These are phyloP conservation scores for Colletotrichum aenigma DNA, from an alignment of 2,329 filamentous ascomycete species.

Conservation along the genomic window DNA sequence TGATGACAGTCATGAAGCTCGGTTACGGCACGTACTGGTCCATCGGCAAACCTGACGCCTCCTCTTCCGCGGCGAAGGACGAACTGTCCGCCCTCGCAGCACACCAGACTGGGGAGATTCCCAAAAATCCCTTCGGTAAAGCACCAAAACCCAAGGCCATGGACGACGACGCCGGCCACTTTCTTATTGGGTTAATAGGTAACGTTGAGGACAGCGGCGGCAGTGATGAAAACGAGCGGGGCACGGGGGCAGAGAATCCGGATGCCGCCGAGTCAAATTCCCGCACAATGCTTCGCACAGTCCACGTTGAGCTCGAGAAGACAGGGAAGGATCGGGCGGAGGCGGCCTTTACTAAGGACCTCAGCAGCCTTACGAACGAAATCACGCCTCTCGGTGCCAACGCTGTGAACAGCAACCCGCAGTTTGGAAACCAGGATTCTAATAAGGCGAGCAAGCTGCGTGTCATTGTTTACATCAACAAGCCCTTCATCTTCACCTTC, in stretches of 20 bases:
- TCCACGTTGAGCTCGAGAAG: slow-evolving; percentile 68
- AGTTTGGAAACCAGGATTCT: slow-evolving; percentile 52
- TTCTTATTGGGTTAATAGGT: slow-evolving; percentile 72
- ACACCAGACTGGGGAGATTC: neutral
- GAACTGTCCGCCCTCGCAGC: neutral
- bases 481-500: slow-evolving; percentile 79
- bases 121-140: neutral
- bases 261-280: slow-evolving; percentile 45
- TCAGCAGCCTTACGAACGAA: slow-evolving; percentile 28
- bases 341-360: slow-evolving; percentile 48
- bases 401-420: slow-evolving; percentile 18
- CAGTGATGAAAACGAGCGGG: slow-evolving; percentile 32
- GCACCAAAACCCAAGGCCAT: neutral
- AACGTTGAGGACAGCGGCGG: slow-evolving; percentile 56
- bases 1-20: slow-evolving; percentile 69
- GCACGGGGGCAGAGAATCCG: slow-evolving; percentile 33
- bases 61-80: neutral
- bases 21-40: slow-evolving; percentile 73
- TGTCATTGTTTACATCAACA: slow-evolving; percentile 74
- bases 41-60: slow-evolving; percentile 10
- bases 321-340: slow-evolving; percentile 43
- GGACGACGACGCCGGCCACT: slow-evolving; percentile 46
- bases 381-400: slow-evolving; percentile 14
- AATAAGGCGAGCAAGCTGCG: slow-evolving; percentile 64
- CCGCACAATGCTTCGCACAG: slow-evolving; percentile 66